These are phyloP conservation scores for Cylindrotheca closterium DNA, from an alignment of 108 stramenopile genomes.

Conservation along the genomic window DNA sequence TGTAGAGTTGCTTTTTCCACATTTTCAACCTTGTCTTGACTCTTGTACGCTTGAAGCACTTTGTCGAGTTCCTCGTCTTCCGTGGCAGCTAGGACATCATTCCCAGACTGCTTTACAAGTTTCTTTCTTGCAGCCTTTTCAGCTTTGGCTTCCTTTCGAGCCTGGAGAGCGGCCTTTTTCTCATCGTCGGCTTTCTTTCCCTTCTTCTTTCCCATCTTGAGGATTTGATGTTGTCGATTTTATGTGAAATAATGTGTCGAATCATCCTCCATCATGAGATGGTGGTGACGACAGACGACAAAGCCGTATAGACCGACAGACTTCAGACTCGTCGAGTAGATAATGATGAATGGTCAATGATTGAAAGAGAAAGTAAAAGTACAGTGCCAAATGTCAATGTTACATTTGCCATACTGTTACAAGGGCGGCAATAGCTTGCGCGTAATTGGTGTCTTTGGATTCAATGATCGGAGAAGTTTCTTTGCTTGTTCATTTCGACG, in stretches of 20 bases:
- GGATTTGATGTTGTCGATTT: too few species aligned
- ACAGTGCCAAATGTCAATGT: too few species aligned
- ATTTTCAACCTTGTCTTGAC: slow-evolving; percentile 21
- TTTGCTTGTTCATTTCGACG: slow-evolving; percentile 20
- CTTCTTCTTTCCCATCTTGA: slow-evolving; percentile 78
- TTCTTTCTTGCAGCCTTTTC: slow-evolving; percentile 79
- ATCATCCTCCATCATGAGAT: too few species aligned
- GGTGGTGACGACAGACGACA: too few species aligned
- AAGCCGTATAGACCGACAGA: too few species aligned
- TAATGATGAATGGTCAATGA: too few species aligned
- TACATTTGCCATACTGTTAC: too few species aligned
- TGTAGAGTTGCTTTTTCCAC: slow-evolving; percentile 34
- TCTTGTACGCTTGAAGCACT: slow-evolving; percentile 32
- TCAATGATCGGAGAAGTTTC: slow-evolving; percentile 4
- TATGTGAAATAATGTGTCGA: too few species aligned
- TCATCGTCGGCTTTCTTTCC: slow-evolving; percentile 61
- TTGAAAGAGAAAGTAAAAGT: too few species aligned
- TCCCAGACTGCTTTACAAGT: slow-evolving; percentile 42
- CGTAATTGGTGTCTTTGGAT: neutral
- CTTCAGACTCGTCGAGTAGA: too few species aligned
- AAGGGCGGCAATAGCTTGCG: neutral
- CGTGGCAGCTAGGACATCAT: neutral
- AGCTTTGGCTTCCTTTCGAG: slow-evolving; percentile 82
- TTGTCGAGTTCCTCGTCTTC: slow-evolving; percentile 28
- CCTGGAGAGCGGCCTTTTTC: slow-evolving; percentile 79